Base-by-base conservation (phyloP, 139 green algal genomes). In the Medakamo hakoo region DNA sequence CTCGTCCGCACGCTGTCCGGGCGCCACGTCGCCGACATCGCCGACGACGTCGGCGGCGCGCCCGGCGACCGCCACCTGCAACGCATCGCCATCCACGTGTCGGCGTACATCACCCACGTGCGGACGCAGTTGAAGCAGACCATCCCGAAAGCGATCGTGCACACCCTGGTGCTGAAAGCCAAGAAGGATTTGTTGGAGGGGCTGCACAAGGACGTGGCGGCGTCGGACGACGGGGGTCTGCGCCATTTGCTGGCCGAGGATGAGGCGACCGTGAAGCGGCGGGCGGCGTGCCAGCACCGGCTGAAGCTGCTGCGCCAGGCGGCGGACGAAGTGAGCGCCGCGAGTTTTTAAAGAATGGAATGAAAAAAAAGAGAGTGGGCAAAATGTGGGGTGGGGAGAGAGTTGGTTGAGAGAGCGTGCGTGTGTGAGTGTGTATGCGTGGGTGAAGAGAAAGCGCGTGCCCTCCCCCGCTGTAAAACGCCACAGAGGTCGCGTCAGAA, bases 111-210 rank as follows among this genome's bases (percentile, higher is more conserved):
- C 59, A 77, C 83, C 59, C 86, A 94, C 63, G 82, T 95, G 21
- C 80, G 86, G 62, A 76, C 67, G 30, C 88, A 94, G 83, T 82
- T 95, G 68, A 81, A 86, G 63, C 84, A 88, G 59, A 93, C 87
- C 20, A 80, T 95, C 55, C 88, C 88, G 64, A 95, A 95, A 77
- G 88, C 87, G 21, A 85, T 94, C 55, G 87, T 95, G 60, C 85
- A 92, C 72, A 88, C 78, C 78, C 87, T 89, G 74, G 85, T 88
- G 71, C 29, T 74, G 49, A 58, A 66, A 56, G 60, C 83, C 62
- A 93, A 92, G 76, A 81, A 87, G 40, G 64, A 58, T 24, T 70
- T 94, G 72, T 73, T 94, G 62, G 73, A 78, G 58, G 75, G 81
- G 30, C 75, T 92, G 62, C 72, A 83, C 59, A 83, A 85, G 58